Evolutionary conservation across 768 basidiomycete species (phyloP), one percentile per base, ranked within the genome.

Genomic region (Mycena alexandri): DNA sequence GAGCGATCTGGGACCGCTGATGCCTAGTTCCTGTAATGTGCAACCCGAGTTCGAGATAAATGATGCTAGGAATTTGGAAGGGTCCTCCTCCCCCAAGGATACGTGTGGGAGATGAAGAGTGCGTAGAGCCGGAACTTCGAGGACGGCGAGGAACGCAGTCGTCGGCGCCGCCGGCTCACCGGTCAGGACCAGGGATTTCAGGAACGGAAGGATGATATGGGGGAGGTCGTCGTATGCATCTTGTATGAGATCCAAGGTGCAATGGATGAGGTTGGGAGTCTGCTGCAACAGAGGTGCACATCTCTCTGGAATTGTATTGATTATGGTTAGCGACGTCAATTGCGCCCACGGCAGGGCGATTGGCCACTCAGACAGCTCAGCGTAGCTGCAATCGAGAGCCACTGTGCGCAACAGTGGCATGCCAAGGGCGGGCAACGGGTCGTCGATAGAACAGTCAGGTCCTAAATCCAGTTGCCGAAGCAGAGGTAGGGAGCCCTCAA

Each of bases 21-120:
- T 36, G 42, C 4, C 19, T 5, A 61, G 12, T 33, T 52, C n/a
- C 25, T 21, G 38, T 2, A 61, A 50, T 11, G 25, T 25, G 50
- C 61, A 51, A 17, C 42, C 50, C 8, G 50, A 52, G 11, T 29
- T 38, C 29, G 61, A 25, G 2, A 61, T 43, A 19, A 61, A 53
- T 3, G 60, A 41, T 19, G 21, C 19, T 3, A 61, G 22, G 14
- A 22, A 0, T 5, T 16, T 17, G 19, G 42, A 42, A 12, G 34
- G 50, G 16, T 33, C 34, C 12, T n/a, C 29, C n/a, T n/a, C n/a
- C n/a, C 13, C 24, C 11, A 29, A 25, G 48, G 24, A 50, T 13
- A 3, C 14, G 9, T 29, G 24, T 22, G 9, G 48, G 24, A 29
- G 24, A 7, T 25, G 24, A 36, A 36, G 34, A 12, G 34, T 36